These are phyloP conservation scores for Immersiella caudata DNA, from an alignment of 495 filamentous ascomycete genomes.

Conservation along the genomic window DNA sequence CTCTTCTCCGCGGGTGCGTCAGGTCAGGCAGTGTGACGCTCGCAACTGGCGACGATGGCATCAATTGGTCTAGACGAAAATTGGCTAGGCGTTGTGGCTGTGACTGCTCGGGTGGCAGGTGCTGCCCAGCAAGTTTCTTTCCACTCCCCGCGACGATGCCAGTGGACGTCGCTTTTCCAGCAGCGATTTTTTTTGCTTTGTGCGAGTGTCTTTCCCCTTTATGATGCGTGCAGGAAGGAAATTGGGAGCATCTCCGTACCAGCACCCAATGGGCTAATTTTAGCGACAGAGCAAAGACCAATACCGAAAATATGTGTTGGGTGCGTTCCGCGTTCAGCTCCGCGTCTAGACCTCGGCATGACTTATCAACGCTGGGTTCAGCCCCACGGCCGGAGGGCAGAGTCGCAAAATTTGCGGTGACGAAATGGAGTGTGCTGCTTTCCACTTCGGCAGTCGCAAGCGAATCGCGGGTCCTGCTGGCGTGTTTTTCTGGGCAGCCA, in stretches of 20 bases:
- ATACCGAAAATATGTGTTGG: not conserved
- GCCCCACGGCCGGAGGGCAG: not conserved
- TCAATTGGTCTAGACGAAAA: not conserved
- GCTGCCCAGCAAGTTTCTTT: not conserved
- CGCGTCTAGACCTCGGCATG: not conserved
- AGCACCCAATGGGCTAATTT: slow-evolving; percentile 5
- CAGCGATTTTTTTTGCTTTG: not conserved
- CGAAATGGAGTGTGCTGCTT: not conserved
- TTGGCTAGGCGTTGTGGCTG: not conserved
- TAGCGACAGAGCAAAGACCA: slow-evolving; percentile 1
- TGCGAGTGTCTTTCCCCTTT: slow-evolving; percentile 8
- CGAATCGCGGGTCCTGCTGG: not conserved
- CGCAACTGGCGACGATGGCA: not conserved
- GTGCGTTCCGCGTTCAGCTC: not conserved
- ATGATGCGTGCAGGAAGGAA: slow-evolving; percentile 6
- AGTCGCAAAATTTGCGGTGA: not conserved
- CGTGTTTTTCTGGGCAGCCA: not conserved
- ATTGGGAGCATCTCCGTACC: slow-evolving; percentile 4
- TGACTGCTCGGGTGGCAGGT: not conserved
- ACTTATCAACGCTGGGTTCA: not conserved
- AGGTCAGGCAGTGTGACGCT: not conserved
- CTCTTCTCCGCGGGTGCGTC: not conserved
- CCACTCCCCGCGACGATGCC: not conserved
- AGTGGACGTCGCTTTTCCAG: not conserved
- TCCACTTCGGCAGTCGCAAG: not conserved